Evolutionary conservation across 495 filamentous ascomycete species (phyloP), one percentile per base, ranked within the genome.

Genomic region (Rhypophila decipiens): DNA sequence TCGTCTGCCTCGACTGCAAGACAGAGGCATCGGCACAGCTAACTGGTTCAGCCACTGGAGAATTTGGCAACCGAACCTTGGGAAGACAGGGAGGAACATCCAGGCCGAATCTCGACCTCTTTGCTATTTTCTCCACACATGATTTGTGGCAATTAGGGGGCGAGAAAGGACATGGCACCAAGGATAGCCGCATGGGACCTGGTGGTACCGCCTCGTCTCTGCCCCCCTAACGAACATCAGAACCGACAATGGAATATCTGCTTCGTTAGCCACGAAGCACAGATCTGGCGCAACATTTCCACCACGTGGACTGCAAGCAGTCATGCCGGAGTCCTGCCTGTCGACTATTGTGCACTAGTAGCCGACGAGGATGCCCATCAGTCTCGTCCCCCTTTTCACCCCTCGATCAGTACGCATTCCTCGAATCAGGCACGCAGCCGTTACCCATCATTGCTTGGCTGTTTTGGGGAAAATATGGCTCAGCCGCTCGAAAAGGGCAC

Each of bases 231-330:
- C n/a, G n/a, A n/a, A n/a, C n/a, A n/a, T n/a, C n/a, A n/a, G n/a
- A n/a, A n/a, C n/a, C n/a, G n/a, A n/a, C n/a, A n/a, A n/a, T n/a
- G n/a, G n/a, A n/a, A n/a, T n/a, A n/a, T n/a, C n/a, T n/a, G n/a
- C n/a, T 31, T 31, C 27, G 27, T 31, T 13, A n/a, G 27, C 27
- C 27, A 31, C 27, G 13, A 13, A 43, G 18, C 19, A 44, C 24
- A 56, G 51, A 56, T 55, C 49, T 52, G 45, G 55, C 51, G 36
- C 45, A 44, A 48, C 45, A 18, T 49, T 43, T 15, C 36, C 35
- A 39, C 48, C 57, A 57, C 54, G 51, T 57, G 45, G 57, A 46
- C 43, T 41, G 29, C 24, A 47, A 41, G 45, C 51, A 45, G 53
- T 56, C 56, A 39, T 48, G 53, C 53, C 39, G 47, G 49, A 38